These are phyloP conservation scores for Byssoonygena ceratinophila DNA, from an alignment of 2,329 filamentous ascomycete genomes.

Conservation along the genomic window DNA sequence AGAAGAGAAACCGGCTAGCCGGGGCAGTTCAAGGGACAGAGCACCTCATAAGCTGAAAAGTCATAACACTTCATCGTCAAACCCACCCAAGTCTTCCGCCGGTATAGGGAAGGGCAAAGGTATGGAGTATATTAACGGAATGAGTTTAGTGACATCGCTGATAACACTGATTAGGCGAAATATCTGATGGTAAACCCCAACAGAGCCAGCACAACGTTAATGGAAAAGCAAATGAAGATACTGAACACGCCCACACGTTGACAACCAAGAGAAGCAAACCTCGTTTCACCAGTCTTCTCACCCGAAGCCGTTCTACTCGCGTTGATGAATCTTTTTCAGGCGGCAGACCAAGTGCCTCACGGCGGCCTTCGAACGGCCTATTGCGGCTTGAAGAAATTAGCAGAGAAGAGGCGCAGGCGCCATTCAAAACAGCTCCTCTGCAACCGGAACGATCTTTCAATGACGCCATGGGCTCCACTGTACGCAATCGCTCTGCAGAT, in stretches of 20 bases:
- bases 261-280: slow-evolving; percentile 35
- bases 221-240: slow-evolving; percentile 17
- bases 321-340: slow-evolving; percentile 32
- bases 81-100: slow-evolving; percentile 26
- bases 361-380: slow-evolving; percentile 33
- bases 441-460: slow-evolving; percentile 58
- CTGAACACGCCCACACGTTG: slow-evolving; percentile 20
- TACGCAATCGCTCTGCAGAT: slow-evolving; percentile 64
- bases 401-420: slow-evolving; percentile 30
- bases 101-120: slow-evolving; percentile 20
- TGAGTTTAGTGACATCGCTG: neutral
- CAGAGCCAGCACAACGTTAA: slow-evolving; percentile 5
- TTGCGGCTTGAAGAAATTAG: slow-evolving; percentile 30
- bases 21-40: slow-evolving; percentile 37
- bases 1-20: slow-evolving; percentile 33
- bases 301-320: slow-evolving; percentile 37
- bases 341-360: slow-evolving; percentile 21
- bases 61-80: slow-evolving; percentile 34
- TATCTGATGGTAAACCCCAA: slow-evolving; percentile 14
- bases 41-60: slow-evolving; percentile 25
- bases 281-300: slow-evolving; percentile 36
- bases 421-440: slow-evolving; percentile 53
- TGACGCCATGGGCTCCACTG: slow-evolving; percentile 54
- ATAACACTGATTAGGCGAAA: slow-evolving; percentile 10
- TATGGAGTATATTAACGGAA: neutral